Base-by-base conservation (phyloP, 805 yeast species). In the Metahyphopichia silvanorum region DNA sequence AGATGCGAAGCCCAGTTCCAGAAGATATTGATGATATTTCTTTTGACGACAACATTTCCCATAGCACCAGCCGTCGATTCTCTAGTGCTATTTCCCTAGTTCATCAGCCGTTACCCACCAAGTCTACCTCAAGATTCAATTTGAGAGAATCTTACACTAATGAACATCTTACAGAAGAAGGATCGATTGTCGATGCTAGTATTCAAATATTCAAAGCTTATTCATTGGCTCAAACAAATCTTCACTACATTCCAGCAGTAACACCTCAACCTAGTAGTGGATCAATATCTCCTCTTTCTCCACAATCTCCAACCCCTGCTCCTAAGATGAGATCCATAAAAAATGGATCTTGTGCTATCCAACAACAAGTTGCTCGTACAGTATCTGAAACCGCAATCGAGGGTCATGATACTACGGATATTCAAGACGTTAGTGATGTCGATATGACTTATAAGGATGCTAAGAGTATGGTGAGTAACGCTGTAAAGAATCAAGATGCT, bases 181-280 rank as follows among this genome's bases (percentile, higher is more conserved):
- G 35, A 1, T 35, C 42, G 16, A 33, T 45, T 8, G 30, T 26
- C 21, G 42, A 45, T 32, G 42, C 46, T 5, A 34, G 38, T 21
- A 27, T 43, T 16, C 50, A 43, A 25, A 31, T 34, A 5, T 45
- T 39, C 40, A 41, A 39, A 18, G 33, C 37, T 1, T 38, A 40
- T 13, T 28, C 37, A 4, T 16, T 16, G 3, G 20, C 39, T 13
- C 25, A 17, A 19, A 12, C 21, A n/a, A 28, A 35, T 21, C 25
- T 37, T 11, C 34, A 32, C 18, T 27, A 12, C 4, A 17, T 27
- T 5, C 12, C 30, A 11, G 18, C 30, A 6, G 17, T 22, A 12
- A 10, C 30, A 11, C 23, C 23, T n/a, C 7, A 8, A 8, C 14
- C 12, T 14, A 9, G 12, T 11, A n/a, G 12, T 7, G 12, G 12